Evolutionary conservation across 495 filamentous ascomycete species (phyloP), one percentile per base, ranked within the genome.

Genomic region (Lasiosphaeria hispida): DNA sequence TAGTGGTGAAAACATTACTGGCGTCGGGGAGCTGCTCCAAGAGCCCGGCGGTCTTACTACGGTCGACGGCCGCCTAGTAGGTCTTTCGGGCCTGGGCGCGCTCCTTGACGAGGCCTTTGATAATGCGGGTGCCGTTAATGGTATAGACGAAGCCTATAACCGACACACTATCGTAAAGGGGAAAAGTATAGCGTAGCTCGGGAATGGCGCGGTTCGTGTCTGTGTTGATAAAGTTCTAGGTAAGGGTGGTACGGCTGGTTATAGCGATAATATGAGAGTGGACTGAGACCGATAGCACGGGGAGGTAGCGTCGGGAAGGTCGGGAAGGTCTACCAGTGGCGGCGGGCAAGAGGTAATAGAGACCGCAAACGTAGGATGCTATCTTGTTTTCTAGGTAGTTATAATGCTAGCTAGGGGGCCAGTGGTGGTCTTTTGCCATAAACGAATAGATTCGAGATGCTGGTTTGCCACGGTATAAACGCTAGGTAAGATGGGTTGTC

Each of bases 131-230:
- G 38, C 72, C 74, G 57, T 69, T 67, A 50, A 89, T 72, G 10
- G 72, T 75, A 60, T 81, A 85, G 1, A 72, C 77, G 55, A 89
- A 90, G 19, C 72, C 75, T 10, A 85, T 83, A 4, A 90, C 82
- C 15, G 83, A 84, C 2, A 86, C 81, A 15, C 85, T 84, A 63
- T 87, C 83, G 62, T 85, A 87, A 3, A 89, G 74, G 0, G 87
- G 87, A 59, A 90, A 89, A 1, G 77, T 78, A 68, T 91, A 90
- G 14, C 69, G 68, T 49, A 83, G 76, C 33, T 76, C 63, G 53
- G 87, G 15, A 62, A 66, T 68, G 0, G 39, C 36, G n/a, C n/a
- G n/a, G n/a, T n/a, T n/a, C n/a, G n/a, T n/a, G n/a, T n/a, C n/a
- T n/a, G 82, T 75, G 58, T 86, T 87, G 51, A 69, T 65, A 60